Evolutionary conservation across 805 yeast species (phyloP).

Genomic region (Saturnispora halmiae): DNA sequence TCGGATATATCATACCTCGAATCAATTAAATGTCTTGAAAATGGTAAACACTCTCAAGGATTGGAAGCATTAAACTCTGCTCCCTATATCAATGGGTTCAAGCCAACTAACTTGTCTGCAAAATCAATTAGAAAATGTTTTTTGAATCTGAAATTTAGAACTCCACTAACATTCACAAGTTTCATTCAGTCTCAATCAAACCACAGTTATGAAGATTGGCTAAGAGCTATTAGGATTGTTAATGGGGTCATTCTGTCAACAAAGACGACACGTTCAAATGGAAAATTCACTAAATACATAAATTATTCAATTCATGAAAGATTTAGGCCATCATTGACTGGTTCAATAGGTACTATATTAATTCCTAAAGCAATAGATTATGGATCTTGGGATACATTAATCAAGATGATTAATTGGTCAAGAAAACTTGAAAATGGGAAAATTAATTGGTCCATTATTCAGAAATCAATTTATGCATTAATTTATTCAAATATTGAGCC

Average conservation of each 20-base stretch:
- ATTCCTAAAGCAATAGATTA: not conserved
- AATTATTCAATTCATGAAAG: slow-evolving; percentile 10
- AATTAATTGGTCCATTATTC: slow-evolving; percentile 2
- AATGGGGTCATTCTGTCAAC: slow-evolving; percentile 4
- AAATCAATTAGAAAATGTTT: slow-evolving; percentile 14
- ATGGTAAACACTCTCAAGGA: not conserved
- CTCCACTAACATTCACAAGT: slow-evolving; percentile 19
- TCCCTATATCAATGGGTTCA: slow-evolving; percentile 13
- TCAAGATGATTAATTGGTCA: slow-evolving; percentile 1
- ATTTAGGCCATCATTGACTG: slow-evolving; percentile 11
- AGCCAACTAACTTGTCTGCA: slow-evolving; percentile 13
- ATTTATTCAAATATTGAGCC: slow-evolving; percentile 1
- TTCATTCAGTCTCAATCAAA: slow-evolving; percentile 16
- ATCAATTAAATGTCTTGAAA: not conserved
- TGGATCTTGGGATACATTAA: not conserved
- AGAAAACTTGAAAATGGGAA: slow-evolving; percentile 1
- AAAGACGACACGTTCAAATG: not conserved
- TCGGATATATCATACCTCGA: slow-evolving; percentile 5
- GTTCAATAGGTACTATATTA: slow-evolving; percentile 9
- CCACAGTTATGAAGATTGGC: slow-evolving; percentile 7
- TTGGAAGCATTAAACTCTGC: slow-evolving; percentile 3
- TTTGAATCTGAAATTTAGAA: slow-evolving; percentile 8
- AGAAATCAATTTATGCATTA: slow-evolving; percentile 2
- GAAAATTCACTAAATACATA: not conserved
- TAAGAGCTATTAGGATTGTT: slow-evolving; percentile 6